Evolutionary conservation across 1,139 yeast species (phyloP).

Genomic region (Kodamaea ohmeri): DNA sequence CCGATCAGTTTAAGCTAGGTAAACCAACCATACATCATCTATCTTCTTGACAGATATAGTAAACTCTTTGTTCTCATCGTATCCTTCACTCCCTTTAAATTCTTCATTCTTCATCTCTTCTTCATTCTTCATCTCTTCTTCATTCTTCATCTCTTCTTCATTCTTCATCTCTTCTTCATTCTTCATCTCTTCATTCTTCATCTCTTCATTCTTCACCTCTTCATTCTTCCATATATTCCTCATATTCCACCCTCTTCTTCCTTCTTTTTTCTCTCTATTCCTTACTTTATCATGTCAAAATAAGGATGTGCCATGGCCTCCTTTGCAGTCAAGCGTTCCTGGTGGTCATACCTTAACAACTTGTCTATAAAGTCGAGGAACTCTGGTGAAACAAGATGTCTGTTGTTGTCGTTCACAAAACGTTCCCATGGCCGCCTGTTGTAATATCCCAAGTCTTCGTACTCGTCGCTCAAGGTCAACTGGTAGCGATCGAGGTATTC

Average conservation of each 20-base stretch:
- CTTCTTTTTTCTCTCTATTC: neutral
- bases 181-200: neutral
- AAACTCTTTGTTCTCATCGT: no score
- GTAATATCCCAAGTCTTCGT: slow-evolving; percentile 77
- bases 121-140: no score
- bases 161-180: no score
- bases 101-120: no score
- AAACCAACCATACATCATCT: no score
- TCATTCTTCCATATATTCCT: no score
- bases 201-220: neutral
- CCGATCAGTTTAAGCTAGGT: no score
- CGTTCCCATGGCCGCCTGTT: slow-evolving; percentile 87
- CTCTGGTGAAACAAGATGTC: slow-evolving; percentile 63
- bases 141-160: no score
- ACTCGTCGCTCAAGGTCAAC: slow-evolving; percentile 73
- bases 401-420: slow-evolving; percentile 74
- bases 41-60: no score
- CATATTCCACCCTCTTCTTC: neutral
- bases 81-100: no score
- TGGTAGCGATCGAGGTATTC: slow-evolving; percentile 74
- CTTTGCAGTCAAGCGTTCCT: slow-evolving; percentile 86
- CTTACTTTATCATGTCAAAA: slow-evolving; percentile 38
- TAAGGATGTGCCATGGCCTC: slow-evolving; percentile 92
- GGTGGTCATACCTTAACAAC: slow-evolving; percentile 87
- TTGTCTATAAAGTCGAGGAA: slow-evolving; percentile 82